Percentiles rank a stretch among this genome's conserved stretches.
These are phyloP conservation scores for Trypanosoma cruzi DNA, from an alignment of 208 protist genomes.

Conservation along the genomic window DNA sequence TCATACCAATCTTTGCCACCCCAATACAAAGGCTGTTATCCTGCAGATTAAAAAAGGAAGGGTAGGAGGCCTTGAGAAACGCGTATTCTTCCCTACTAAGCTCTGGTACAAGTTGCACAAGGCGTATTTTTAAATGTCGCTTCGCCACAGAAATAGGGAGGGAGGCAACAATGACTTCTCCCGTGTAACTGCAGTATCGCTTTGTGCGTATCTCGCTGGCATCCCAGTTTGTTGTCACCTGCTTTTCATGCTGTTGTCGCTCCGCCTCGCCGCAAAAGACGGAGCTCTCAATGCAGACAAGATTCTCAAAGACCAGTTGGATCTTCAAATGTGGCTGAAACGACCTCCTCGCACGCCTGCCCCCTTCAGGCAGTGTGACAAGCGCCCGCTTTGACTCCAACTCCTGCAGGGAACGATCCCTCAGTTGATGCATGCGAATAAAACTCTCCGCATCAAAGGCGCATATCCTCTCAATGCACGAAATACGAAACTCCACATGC, in stretches of 20 bases:
- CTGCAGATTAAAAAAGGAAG: slow-evolving; percentile 20
- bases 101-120: slow-evolving; percentile 72
- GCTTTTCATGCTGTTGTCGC: slow-evolving; percentile 51
- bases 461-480: slow-evolving; percentile 49
- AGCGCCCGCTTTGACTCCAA: background rate
- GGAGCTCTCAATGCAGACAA: slow-evolving; percentile 68
- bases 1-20: slow-evolving; percentile 75
- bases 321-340: slow-evolving; percentile 49
- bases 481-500: slow-evolving; percentile 81
- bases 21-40: slow-evolving; percentile 77
- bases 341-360: background rate
- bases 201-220: slow-evolving; percentile 69
- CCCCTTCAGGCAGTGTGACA: slow-evolving; percentile 7
- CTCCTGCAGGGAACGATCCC: slow-evolving; percentile 12
- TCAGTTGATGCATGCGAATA: slow-evolving; percentile 75
- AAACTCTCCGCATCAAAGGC: slow-evolving; percentile 78
- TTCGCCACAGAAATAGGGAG: slow-evolving; percentile 57
- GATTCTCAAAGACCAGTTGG: slow-evolving; percentile 74
- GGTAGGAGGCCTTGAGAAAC: slow-evolving; percentile 24
- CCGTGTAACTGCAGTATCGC: slow-evolving; percentile 39
- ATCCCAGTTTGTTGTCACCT: slow-evolving; percentile 56
- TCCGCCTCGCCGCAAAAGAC: slow-evolving; percentile 34
- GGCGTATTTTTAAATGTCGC: slow-evolving; percentile 76
- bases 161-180: slow-evolving; percentile 66
- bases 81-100: slow-evolving; percentile 24